Base-by-base conservation (phyloP, 75 land plant species). In the Picea sitchensis region DNA sequence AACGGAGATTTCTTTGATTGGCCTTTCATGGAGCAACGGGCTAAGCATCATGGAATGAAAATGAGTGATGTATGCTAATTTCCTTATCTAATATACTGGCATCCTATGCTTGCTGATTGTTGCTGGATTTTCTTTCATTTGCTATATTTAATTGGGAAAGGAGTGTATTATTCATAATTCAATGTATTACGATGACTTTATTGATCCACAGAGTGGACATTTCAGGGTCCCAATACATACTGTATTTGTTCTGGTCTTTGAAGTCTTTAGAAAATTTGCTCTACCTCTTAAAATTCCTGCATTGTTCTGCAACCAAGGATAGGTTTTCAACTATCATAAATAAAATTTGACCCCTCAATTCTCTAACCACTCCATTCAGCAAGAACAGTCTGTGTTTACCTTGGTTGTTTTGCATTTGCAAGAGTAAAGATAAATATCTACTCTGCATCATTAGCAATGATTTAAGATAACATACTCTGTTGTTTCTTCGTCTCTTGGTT, bases 1-100 rank as follows among this genome's bases (percentile, higher is more conserved):
- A 97, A 97, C 72, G 99, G 99, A 64, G 99, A 97, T 83, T 97
- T 90, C 74, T 97, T 97, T 89, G 99, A 97, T 81, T 97, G 99
- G 99, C 99, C 99, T 72, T 97, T 97, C 77, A 14, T 97, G 65
- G 94, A 97, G 79, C 84, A 79, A 32, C 85, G 99, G 78, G 95
- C 98, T 58, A 87, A 86, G 17, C 83, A 90, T 84, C 92, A 97
- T 87, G 95, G 95, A 31, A 79, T 95, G 76, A 90, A 80, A 63
- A 91, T 97, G 98, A 88, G 81, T 79, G 92, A 97, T 79, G 99
- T 97, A 86, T 76, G 97, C 84, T 73, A 21, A 14, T 26, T 80
- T 21, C 11, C 79, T 76, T 78, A 23, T 32, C 64, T 30, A 30
- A 38, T 69, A 14, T 78, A 3, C 76, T 72, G 41, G n/a, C 73